Evolutionary conservation across 2,329 filamentous ascomycete genomes (phyloP).

Genomic region (Thermothelomyces thermophilus): DNA sequence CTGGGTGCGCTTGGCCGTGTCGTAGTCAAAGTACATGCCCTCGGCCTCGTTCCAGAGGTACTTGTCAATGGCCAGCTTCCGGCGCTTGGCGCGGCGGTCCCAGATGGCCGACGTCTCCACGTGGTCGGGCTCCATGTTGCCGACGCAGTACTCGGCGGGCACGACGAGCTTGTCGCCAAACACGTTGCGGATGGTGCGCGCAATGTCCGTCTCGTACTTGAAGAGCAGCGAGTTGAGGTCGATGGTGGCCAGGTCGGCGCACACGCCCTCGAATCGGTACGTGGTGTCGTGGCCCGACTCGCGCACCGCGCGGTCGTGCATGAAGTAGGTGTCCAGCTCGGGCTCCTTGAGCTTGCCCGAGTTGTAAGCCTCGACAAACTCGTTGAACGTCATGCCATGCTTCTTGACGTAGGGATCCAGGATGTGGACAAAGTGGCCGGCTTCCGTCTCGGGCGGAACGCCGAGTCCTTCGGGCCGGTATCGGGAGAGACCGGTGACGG

Average conservation of each 20-base stretch:
- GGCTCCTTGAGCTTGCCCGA: slow-evolving; percentile 68
- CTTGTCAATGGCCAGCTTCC: slow-evolving; percentile 82
- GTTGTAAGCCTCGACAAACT: slow-evolving; percentile 90
- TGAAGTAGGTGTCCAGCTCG: slow-evolving; percentile 88
- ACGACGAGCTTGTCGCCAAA: slow-evolving; percentile 81
- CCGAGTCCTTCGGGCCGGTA: slow-evolving; percentile 80
- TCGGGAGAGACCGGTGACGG: slow-evolving; percentile 69
- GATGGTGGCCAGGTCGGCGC: slow-evolving; percentile 83
- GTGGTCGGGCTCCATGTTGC: slow-evolving; percentile 58
- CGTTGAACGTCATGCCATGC: slow-evolving; percentile 69
- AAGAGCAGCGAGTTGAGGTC: slow-evolving; percentile 92
- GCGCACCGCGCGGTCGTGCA: slow-evolving; percentile 90
- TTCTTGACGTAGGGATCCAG: slow-evolving; percentile 78
- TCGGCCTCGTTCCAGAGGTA: slow-evolving; percentile 87
- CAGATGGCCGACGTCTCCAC: slow-evolving; percentile 78
- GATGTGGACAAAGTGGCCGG: slow-evolving; percentile 78
- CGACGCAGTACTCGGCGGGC: slow-evolving; percentile 72
- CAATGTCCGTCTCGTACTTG: slow-evolving; percentile 95
- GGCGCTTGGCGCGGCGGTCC: slow-evolving; percentile 80
- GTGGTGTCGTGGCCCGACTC: slow-evolving; percentile 96
- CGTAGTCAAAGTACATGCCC: slow-evolving; percentile 97
- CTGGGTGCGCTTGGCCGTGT: slow-evolving; percentile 74
- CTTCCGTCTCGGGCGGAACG: slow-evolving; percentile 87
- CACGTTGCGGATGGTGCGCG: slow-evolving; percentile 72
- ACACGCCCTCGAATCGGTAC: slow-evolving; percentile 83